phyloP scores from a whole-genome alignment of 2,329 filamentous ascomycete species.

The Macrophomina pseudophaseolina region DNA sequence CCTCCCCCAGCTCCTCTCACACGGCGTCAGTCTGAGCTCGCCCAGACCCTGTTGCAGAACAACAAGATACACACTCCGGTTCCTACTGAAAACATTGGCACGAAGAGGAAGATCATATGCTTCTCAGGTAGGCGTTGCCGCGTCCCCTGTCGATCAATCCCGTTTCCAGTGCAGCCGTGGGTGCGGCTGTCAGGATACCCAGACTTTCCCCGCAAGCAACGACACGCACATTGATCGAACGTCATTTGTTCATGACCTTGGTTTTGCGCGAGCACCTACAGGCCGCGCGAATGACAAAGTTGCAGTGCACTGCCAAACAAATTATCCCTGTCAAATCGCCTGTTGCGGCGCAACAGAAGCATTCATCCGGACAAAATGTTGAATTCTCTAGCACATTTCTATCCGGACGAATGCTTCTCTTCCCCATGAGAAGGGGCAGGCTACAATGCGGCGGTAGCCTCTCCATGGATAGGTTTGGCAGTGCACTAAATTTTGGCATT shows the following conservation, averaged over 20 bases:
- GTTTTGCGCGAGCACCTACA: too few species aligned
- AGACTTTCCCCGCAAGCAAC: constrained; percentile 8
- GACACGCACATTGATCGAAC: neutral
- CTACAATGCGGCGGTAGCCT: too few species aligned
- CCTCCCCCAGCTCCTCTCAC: constrained; percentile 35
- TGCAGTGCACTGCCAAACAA: too few species aligned
- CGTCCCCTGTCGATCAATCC: constrained; percentile 14
- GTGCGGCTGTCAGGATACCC: constrained; percentile 8
- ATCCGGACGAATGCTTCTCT: too few species aligned
- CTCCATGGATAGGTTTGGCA: too few species aligned
- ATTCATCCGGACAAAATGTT: too few species aligned
- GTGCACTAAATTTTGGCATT: too few species aligned
- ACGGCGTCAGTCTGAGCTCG: constrained; percentile 33
- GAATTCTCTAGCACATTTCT: too few species aligned
- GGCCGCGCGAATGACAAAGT: too few species aligned
- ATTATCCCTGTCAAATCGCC: too few species aligned
- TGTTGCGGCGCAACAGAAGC: too few species aligned
- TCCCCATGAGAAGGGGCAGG: too few species aligned
- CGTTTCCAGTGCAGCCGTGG: constrained; percentile 13
- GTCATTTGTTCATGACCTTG: neutral
- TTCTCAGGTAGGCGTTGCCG: constrained; percentile 56
- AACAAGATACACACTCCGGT: constrained; percentile 30
- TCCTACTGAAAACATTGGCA: constrained; percentile 40
- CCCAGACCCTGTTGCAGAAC: constrained; percentile 27
- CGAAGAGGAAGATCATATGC: constrained; percentile 63